Evolutionary conservation across 2,329 filamentous ascomycete genomes (phyloP), one percentile per base, ranked within the genome.

Genomic region (Trichocomaceae sp.): DNA sequence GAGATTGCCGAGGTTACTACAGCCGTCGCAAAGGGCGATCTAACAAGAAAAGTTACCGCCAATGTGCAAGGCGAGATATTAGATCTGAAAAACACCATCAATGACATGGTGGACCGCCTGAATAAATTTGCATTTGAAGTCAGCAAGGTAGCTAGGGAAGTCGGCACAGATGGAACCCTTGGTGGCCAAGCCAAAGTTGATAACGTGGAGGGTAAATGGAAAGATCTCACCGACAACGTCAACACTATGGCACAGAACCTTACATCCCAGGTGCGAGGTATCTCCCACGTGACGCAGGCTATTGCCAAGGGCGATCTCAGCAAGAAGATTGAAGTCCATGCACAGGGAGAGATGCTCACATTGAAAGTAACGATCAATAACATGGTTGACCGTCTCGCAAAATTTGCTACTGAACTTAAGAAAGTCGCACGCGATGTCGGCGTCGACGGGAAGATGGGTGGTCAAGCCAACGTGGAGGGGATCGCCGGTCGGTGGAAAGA

Each of bases 361-460:
- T 74, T 96, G 54, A 95, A 95, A 69, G 88, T 93, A 68, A 96
- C 91, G 47, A 95, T 96, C 75, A 96, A 96, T 70, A 91, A 96
- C 81, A 96, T 96, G 91, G 91, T 96, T 58, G 90, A 90, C 65
- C 83, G 91, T 56, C 75, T 96, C 48, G 92, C 92, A 54, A 90
- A 90, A 61, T 96, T 95, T 82, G 95, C 90, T 56, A 88, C 93
- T 62, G 90, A 95, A 66, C 86, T 96, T 60, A 92, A 96, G 73
- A 81, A 89, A 59, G 91, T 96, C 20, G 91, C 91, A 56, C 90
- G 91, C 66, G 91, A 96, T 67, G 91, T 96, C 60, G 91, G 91
- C 61, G 91, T 96, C 51, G 90, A 96, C 65, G 91, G 91, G 58
- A 96, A 95, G 76, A 95, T 96, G 85, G 91, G 91, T 62, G 91